Base-by-base conservation (phyloP, 495 filamentous ascomycete species). In the Immersiella caudata region DNA sequence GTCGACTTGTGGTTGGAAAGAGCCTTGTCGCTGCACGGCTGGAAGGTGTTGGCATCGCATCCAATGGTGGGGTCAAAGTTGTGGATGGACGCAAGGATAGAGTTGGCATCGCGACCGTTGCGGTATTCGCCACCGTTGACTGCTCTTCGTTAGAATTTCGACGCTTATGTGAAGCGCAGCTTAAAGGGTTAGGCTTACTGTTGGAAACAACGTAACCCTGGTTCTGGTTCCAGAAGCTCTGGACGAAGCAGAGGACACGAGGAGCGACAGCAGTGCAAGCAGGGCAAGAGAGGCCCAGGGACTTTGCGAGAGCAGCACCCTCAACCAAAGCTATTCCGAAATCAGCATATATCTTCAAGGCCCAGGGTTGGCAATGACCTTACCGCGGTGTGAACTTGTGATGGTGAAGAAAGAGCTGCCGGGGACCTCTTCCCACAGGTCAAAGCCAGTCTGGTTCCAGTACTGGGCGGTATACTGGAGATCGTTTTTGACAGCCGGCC, bases 381-480 rank as follows among this genome's bases (percentile, higher is more conserved):
- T 21, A 74, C 74, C 75, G 49, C 81, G 75, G 66, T 83, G 80
- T 18, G 76, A 76, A 58, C 67, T 66, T 49, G 74, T 74, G 55
- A 80, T 68, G 50, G 81, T 83, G 64, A 83, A 91, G 80, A 91
- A 90, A 6, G 87, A 88, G 57, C 78, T 80, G 55, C 87, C 86
- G 18, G 81, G 74, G 0, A 90, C 84, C 75, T 91, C 90, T 70
- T 91, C 90, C 90, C 90, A 91, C 0, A 92, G 81, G 73, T 92
- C 89, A 64, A 85, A 92, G 33, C 87, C 87, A 24, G 84, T 87
- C 63, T 86, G 79, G 70, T 86, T 88, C 75, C 91, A 93, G 78
- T 92, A 88, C 68, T 91, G 84, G 4, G 86, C 79, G 8, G 90
- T 85, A 68, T 92, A 91, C n/a, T 83, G 79, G 20, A 92, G 82